phyloP scores from a whole-genome alignment of 2,329 filamentous ascomycete genomes.

The Fusarium fracticaudum region DNA sequence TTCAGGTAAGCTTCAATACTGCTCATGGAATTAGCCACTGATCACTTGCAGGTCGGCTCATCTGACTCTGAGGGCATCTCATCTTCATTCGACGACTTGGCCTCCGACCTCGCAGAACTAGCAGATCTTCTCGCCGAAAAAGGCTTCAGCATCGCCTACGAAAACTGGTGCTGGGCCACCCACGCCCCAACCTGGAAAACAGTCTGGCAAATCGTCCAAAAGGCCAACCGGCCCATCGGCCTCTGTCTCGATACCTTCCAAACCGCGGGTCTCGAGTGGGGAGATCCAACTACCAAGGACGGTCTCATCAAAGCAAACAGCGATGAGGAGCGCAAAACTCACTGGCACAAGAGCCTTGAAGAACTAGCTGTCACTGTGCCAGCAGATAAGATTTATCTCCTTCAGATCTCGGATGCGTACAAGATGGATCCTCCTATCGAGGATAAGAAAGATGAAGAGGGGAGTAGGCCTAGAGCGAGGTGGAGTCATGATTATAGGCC shows the following conservation, averaged over 20 bases:
- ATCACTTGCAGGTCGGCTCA: conserved; percentile 49
- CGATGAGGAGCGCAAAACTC: conserved; percentile 56
- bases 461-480: conserved; percentile 66
- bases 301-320: conserved; percentile 62
- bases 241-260: conserved; percentile 84
- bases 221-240: conserved; percentile 70
- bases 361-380: conserved; percentile 68
- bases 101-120: conserved; percentile 70
- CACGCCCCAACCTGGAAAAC: conserved; percentile 74
- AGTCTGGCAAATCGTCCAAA: conserved; percentile 74
- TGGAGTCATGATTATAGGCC: conserved; percentile 80
- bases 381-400: conserved; percentile 74
- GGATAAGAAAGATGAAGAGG: conserved; percentile 56
- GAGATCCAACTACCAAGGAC: conserved; percentile 71
- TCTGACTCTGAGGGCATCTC: conserved; percentile 70
- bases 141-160: conserved; percentile 73
- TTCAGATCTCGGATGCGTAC: conserved; percentile 82
- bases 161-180: conserved; percentile 86
- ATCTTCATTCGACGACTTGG: conserved; percentile 59
- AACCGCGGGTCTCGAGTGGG: conserved; percentile 77
- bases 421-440: conserved; percentile 66
- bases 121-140: conserved; percentile 68
- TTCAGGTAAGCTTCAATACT: conserved; percentile 62
- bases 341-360: conserved; percentile 64
- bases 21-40: too few relatives aligned